These are phyloP conservation scores for Byssoonygena ceratinophila DNA, from an alignment of 2,329 filamentous ascomycete species.

Conservation along the genomic window DNA sequence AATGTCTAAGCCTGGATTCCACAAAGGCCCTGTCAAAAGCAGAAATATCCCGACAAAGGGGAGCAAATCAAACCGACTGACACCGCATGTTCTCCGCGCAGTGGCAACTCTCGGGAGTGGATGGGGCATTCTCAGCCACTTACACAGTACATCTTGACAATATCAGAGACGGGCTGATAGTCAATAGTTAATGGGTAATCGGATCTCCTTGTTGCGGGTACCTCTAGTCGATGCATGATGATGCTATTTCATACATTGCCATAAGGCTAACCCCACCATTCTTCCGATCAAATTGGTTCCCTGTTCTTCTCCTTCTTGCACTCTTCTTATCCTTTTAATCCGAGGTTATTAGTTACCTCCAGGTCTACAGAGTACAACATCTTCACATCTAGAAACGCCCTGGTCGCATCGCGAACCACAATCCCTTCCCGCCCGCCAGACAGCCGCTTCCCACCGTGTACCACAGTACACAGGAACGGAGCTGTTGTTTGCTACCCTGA, in stretches of 20 bases:
- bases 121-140: constrained; percentile 2
- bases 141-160: background rate
- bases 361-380: too few species aligned
- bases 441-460: too few species aligned
- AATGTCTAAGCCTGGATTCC: too few species aligned
- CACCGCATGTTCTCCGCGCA: background rate
- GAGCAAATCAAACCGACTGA: background rate
- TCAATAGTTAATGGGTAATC: background rate
- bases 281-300: constrained; percentile 1
- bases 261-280: constrained; percentile 12
- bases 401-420: background rate
- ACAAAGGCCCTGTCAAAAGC: background rate
- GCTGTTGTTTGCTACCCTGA: constrained; percentile 1
- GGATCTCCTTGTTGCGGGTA: background rate
- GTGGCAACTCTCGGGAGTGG: constrained; percentile 4
- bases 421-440: too few species aligned
- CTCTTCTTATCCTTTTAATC: too few species aligned
- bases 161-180: too few species aligned
- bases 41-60: background rate
- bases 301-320: too few species aligned
- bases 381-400: background rate
- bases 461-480: too few species aligned
- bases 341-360: background rate
- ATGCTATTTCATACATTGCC: background rate
- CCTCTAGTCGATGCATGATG: constrained; percentile 1